phyloP scores from a whole-genome alignment of 257 asterid genomes.

The Ballota nigra region DNA sequence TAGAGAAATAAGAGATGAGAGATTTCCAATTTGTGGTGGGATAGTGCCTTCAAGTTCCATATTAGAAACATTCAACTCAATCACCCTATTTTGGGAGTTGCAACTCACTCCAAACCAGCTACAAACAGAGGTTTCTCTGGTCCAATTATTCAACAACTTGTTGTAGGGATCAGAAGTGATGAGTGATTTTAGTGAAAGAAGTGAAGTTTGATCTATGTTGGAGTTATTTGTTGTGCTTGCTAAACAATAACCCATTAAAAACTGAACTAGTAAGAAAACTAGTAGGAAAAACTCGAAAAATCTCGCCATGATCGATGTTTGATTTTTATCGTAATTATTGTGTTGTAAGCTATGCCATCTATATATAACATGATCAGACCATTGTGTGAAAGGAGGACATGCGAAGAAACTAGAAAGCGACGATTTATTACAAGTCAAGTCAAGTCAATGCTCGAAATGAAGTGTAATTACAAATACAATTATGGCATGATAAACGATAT shows the following conservation, averaged over 20 bases:
- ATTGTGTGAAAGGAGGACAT: background rate
- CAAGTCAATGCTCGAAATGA: background rate
- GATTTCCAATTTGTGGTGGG: background rate
- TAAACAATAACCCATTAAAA: background rate
- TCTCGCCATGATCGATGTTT: background rate
- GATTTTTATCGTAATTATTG: background rate
- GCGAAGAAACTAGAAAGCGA: background rate
- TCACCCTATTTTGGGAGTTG: background rate
- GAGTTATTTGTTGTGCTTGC: background rate
- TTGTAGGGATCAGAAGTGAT: background rate
- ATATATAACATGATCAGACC: background rate
- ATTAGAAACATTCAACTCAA: background rate
- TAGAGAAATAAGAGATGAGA: background rate
- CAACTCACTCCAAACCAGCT: background rate
- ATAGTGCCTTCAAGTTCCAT: background rate
- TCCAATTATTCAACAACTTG: background rate
- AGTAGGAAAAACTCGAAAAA: background rate
- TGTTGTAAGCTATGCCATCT: background rate
- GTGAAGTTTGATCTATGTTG: slow-evolving; percentile 9
- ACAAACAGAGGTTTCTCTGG: background rate
- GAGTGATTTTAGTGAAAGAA: slow-evolving; percentile 11
- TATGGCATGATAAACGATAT: too few relatives aligned
- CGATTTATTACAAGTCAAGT: background rate
- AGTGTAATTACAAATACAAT: background rate
- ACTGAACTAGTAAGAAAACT: background rate